Evolutionary conservation across 78 protist genomes (phyloP).

Genomic region (Dictyostelium firmibasis): DNA sequence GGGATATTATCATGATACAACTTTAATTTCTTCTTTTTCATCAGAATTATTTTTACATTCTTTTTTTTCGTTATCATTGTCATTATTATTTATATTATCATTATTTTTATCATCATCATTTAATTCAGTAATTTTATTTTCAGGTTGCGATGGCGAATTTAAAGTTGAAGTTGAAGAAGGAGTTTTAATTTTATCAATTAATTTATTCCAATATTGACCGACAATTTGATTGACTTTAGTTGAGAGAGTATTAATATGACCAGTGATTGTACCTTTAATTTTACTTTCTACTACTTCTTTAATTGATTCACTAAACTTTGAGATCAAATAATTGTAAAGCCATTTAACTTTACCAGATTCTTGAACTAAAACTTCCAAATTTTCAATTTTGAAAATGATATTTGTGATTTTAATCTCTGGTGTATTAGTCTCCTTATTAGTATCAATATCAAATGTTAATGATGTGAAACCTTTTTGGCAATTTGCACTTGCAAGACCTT

Average conservation of each 20-base stretch:
- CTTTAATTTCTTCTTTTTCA: not conserved
- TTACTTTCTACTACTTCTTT: slow-evolving; percentile 34
- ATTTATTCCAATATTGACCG: slow-evolving; percentile 58
- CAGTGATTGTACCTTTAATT: slow-evolving; percentile 51
- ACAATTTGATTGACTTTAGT: slow-evolving; percentile 46
- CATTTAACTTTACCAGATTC: slow-evolving; percentile 56
- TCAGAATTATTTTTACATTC: not conserved
- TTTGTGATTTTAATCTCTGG: slow-evolving; percentile 61
- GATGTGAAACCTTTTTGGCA: slow-evolving; percentile 22
- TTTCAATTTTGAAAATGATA: slow-evolving; percentile 25
- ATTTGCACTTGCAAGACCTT: slow-evolving; percentile 50
- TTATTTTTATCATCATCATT: not conserved
- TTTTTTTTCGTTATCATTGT: too few species aligned
- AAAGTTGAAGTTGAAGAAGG: not conserved
- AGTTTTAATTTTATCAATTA: slow-evolving; percentile 15
- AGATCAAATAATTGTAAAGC: slow-evolving; percentile 58
- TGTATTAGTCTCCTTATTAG: not conserved
- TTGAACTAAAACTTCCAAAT: slow-evolving; percentile 48
- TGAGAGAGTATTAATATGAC: slow-evolving; percentile 38
- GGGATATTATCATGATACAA: not conserved
- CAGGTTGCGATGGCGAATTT: not conserved
- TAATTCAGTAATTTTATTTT: not conserved
- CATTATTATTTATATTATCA: not conserved
- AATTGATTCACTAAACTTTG: slow-evolving; percentile 61
- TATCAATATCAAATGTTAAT: slow-evolving; percentile 49